Evolutionary conservation across 2,329 filamentous ascomycete species (phyloP), one percentile per base, ranked within the genome.

Genomic region (Tolypocladium endophyticum): DNA sequence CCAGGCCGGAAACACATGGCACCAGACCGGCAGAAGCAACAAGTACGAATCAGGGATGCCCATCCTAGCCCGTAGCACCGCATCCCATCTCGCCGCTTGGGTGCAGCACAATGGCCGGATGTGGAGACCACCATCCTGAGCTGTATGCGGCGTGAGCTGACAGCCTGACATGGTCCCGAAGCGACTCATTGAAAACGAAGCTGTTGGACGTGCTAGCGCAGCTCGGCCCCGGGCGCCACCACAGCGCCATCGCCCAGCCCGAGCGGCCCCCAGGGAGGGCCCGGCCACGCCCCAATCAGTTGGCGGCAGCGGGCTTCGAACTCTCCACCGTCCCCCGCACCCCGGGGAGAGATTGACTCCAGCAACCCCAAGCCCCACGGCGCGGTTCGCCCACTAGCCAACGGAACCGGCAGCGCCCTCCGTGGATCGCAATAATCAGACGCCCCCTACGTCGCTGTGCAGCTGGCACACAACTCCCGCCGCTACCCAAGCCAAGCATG

Each of bases 391-490:
- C 41, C 20, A n/a, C 3, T 3, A 2, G 14, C 5, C 41, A 28
- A 50, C 45, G 45, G 25, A 30, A 50, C 45, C 45, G 45, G 45
- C 50, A 52, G 47, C 47, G 47, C 50, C 50, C 28, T 35, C 28
- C 30, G 50, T 30, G 50, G 30, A 23, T 53, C 50, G 30, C 50
- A 54, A 36, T 54, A 54, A 36, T 4, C 50, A 36, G 53, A 52
- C 54, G 58, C 55, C 43, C 30, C 54, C 58, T 57, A 54, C 55
- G 55, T 60, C 33, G 55, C 25, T 7, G 30, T 53, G 53, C 58
- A 39, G 20, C n/a, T 18, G 33, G 54, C 33, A 39, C 45, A 36
- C 57, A 39, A 54, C n/a, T 52, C n/a, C 30, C 38, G 50, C 50
- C 18, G 50, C 33, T 53, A 25, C 56, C 45, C 23, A 52, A 52